Evolutionary conservation across 495 filamentous ascomycete species (phyloP).

Genomic region (Penicillium silybi): DNA sequence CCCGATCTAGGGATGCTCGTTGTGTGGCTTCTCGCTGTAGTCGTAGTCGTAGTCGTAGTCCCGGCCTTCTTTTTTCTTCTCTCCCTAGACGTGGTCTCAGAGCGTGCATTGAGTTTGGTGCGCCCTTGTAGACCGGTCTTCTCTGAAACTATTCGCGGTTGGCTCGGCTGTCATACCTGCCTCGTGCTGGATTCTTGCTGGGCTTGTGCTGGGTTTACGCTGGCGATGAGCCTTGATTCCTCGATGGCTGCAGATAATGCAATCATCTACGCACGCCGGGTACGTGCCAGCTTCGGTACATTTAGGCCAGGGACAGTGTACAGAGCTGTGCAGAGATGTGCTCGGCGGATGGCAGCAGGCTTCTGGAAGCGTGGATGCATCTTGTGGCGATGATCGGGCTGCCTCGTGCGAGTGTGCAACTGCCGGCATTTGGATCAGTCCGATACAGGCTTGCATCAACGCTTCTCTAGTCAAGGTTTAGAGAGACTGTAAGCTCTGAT

Average conservation of each 20-base stretch:
- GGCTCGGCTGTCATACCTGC: neutral
- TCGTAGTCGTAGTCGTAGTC: too few species aligned
- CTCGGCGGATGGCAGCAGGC: constrained; percentile 11
- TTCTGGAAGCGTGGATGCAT: constrained; percentile 9
- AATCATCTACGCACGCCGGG: constrained; percentile 19
- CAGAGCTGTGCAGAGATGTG: constrained; percentile 10
- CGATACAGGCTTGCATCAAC: neutral
- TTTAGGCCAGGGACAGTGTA: constrained; percentile 6
- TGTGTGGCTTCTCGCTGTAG: neutral
- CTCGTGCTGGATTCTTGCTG: neutral
- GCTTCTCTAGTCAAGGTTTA: too few species aligned
- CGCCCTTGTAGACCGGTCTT: constrained; percentile 10
- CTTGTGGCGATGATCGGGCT: neutral
- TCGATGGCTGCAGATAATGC: constrained; percentile 8
- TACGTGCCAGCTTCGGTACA: constrained; percentile 15
- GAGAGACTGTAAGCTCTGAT: too few species aligned
- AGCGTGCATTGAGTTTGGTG: constrained; percentile 1
- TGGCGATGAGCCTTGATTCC: neutral
- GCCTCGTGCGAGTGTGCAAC: too few species aligned
- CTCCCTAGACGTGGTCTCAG: neutral
- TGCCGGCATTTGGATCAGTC: neutral
- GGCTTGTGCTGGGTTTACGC: neutral
- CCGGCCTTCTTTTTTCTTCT: neutral
- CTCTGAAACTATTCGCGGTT: neutral
- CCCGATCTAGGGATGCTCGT: constrained; percentile 6